phyloP scores from a whole-genome alignment of 2,329 filamentous ascomycete species.

The Cladosporium austrohemisphaericum region DNA sequence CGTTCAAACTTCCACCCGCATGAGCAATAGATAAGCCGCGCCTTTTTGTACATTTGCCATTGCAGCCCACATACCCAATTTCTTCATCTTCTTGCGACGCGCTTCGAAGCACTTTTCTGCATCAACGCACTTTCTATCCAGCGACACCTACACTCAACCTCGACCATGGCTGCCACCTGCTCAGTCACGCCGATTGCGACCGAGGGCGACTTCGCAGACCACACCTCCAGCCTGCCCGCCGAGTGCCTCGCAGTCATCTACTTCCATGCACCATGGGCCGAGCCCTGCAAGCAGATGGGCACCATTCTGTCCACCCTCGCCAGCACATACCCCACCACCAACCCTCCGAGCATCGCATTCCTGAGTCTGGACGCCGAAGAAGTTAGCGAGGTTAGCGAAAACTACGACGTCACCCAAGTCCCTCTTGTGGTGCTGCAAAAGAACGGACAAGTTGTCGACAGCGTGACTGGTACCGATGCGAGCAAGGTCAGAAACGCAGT shows the following conservation, averaged over 20 bases:
- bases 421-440: conserved; percentile 84
- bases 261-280: conserved; percentile 96
- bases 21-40: too few relatives aligned
- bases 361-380: conserved; percentile 92
- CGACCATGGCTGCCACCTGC: conserved; percentile 22
- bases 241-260: conserved; percentile 78
- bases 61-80: background rate
- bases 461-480: conserved; percentile 85
- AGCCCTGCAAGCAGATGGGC: conserved; percentile 91
- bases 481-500: conserved; percentile 80
- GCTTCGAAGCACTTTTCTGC: background rate
- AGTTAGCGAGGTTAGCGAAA: conserved; percentile 83
- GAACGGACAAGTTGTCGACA: conserved; percentile 71
- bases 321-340: conserved; percentile 70
- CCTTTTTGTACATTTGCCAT: too few relatives aligned
- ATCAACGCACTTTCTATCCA: background rate
- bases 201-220: conserved; percentile 67
- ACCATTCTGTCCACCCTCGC: conserved; percentile 82
- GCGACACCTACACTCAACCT: background rate
- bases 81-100: background rate
- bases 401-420: conserved; percentile 90
- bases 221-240: conserved; percentile 62
- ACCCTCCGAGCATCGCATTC: conserved; percentile 70
- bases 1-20: too few relatives aligned
- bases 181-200: conserved; percentile 72